Evolutionary conservation across 768 basidiomycete genomes (phyloP), one percentile per base, ranked within the genome.

Genomic region (Boletus tylopilopsis): DNA sequence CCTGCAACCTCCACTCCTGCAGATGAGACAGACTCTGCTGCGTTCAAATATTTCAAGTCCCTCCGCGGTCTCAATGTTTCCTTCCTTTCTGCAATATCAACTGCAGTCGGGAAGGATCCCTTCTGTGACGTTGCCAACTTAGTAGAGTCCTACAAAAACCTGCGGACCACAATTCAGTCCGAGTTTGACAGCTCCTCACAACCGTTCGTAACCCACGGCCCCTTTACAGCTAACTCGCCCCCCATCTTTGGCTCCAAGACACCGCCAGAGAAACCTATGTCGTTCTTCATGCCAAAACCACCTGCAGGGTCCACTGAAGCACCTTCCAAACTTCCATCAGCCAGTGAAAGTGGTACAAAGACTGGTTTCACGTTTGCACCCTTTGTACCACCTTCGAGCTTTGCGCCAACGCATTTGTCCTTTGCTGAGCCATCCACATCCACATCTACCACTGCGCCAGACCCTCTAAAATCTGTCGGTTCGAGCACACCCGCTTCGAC

Each of bases 41-140:
- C 75, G 30, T 56, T 80, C 15, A 78, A 79, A 45, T 88, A 84
- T 61, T 88, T 81, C 68, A 78, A 71, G 34, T 78, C 81, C 22
- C 75, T 90, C n/a, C 82, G 88, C 30, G 87, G 87, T 13, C 74
- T 90, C 35, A 90, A 90, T 59, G 67, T 76, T 29, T 86, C 85
- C 3, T 71, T 90, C 51, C 62, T 85, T 21, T 70, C 76, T n/a
- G 75, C 78, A 13, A 63, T 87, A 46, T 72, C 77, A 25, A 76
- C 77, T 50, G 77, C 79, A 19, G 71, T 87, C 19, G 79, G 85
- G 42, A 70, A 76, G 15, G 87, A 90, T 66, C 84, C 87, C 2
- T 90, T 89, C 62, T 63, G 68, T n/a, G 84, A 90, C 53, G 61
- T 87, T 11, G 68, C 76, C n/a, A 63, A 69, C 25, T 50, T 84